Conservation (phyloP, 148 eudicot genomes). For the Camellia japonica region DNA sequence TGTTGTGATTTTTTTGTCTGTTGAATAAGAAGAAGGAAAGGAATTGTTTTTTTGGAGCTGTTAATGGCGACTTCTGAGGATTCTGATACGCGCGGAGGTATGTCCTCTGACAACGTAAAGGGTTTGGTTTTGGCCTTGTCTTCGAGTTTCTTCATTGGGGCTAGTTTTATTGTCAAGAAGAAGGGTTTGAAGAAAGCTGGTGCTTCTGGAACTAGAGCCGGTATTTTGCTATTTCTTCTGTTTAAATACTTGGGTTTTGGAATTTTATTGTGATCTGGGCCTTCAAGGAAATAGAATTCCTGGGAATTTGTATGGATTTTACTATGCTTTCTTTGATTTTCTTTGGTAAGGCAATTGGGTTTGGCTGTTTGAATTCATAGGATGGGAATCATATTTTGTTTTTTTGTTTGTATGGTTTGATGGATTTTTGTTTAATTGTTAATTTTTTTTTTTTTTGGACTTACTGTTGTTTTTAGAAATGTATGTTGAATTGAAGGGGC, state of each 20-base stretch:
- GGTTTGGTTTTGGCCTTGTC: slow-evolving; percentile 44
- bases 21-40: neutral
- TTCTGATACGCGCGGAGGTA: slow-evolving; percentile 33
- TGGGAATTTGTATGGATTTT: neutral
- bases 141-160: slow-evolving; percentile 47
- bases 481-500: neutral
- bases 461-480: neutral
- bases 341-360: neutral
- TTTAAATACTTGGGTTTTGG: neutral
- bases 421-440: no score
- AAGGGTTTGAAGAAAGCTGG: slow-evolving; percentile 51
- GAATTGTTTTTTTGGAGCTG: neutral
- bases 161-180: slow-evolving; percentile 52
- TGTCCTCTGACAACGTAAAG: slow-evolving; percentile 48
- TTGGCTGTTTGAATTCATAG: neutral
- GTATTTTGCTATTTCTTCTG: slow-evolving; percentile 12
- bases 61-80: neutral
- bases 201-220: slow-evolving; percentile 43
- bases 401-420: no score
- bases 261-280: neutral
- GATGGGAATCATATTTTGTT: neutral
- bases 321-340: neutral
- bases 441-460: no score
- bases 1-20: neutral
- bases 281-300: neutral